A percentile compares a stretch with the other conserved stretches of the same genome.
These are phyloP conservation scores for Anacardium occidentale DNA, from an alignment of 345 rosid genomes.

Conservation along the genomic window DNA sequence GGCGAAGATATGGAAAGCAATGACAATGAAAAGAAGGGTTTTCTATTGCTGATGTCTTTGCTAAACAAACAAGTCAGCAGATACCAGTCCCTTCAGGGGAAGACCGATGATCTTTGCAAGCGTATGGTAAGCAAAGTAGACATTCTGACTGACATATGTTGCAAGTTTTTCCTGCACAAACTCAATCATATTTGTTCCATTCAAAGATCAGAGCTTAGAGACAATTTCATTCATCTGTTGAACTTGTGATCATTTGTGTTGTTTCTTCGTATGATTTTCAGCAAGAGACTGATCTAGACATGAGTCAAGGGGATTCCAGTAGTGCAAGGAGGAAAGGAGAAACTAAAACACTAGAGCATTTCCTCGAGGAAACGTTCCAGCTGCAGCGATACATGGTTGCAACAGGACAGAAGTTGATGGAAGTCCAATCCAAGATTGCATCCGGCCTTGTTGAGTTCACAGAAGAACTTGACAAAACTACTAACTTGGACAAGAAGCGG, in stretches of 20 bases:
- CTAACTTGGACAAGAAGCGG: constrained; percentile 57
- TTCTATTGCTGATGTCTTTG: constrained; percentile 52
- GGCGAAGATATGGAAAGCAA: constrained; percentile 35
- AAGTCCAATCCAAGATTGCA: constrained; percentile 67
- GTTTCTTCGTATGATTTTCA: constrained; percentile 24
- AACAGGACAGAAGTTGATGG: constrained; percentile 77
- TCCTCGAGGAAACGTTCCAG: constrained; percentile 84
- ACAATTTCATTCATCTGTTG: neutral
- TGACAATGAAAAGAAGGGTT: constrained; percentile 38
- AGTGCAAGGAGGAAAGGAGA: constrained; percentile 35
- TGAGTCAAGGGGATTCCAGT: constrained; percentile 27
- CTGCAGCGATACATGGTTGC: constrained; percentile 82
- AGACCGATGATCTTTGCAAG: constrained; percentile 82
- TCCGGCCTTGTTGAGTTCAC: constrained; percentile 48
- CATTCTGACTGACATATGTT: too few relatives aligned
- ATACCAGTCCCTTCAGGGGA: constrained; percentile 85
- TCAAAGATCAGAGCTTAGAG: neutral
- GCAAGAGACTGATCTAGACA: constrained; percentile 51
- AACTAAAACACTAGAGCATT: constrained; percentile 60
- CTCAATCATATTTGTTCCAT: too few relatives aligned
- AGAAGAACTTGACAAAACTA: constrained; percentile 43
- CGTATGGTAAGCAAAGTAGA: constrained; percentile 58
- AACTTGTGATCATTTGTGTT: neutral
- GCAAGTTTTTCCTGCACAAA: neutral
- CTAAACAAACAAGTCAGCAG: constrained; percentile 77